These are phyloP conservation scores for Ogataea nitratoaversa DNA, from an alignment of 805 yeast genomes.

Conservation along the genomic window DNA sequence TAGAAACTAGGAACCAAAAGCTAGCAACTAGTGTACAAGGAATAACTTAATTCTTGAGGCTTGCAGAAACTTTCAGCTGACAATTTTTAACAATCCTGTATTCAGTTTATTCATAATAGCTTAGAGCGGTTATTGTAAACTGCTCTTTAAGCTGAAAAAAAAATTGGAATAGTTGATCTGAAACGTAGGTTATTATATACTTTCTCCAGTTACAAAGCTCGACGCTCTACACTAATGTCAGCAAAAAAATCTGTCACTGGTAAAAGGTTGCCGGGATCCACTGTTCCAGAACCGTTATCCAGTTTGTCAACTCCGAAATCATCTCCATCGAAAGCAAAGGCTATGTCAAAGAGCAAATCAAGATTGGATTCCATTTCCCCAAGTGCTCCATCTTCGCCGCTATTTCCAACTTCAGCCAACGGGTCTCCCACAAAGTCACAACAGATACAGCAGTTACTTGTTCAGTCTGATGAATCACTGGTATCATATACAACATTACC, in stretches of 20 bases:
- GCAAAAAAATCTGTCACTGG: slow-evolving; percentile 17
- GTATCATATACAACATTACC: slow-evolving; percentile 31
- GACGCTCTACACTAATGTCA: slow-evolving; percentile 5
- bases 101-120: no score
- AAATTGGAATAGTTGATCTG: no score
- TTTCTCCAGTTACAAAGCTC: not conserved
- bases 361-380: not conserved
- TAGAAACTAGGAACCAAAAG: no score
- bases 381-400: not conserved
- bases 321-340: slow-evolving; percentile 1
- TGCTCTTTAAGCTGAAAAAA: no score
- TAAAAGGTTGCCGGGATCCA: slow-evolving; percentile 11
- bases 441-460: not conserved
- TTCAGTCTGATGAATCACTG: slow-evolving; percentile 12
- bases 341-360: not conserved
- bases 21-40: no score
- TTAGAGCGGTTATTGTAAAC: no score
- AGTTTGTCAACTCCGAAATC: slow-evolving; percentile 3
- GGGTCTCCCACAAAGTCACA: slow-evolving; percentile 1
- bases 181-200: no score
- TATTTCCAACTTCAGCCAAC: slow-evolving; percentile 1
- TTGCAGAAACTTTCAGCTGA: no score
- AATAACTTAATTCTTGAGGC: no score
- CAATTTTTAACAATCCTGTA: no score
- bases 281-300: slow-evolving; percentile 2